A percentile compares a stretch with the other conserved stretches of the same genome.
phyloP scores from a whole-genome alignment of 106 monocot species.

The Amphibolis antarctica region DNA sequence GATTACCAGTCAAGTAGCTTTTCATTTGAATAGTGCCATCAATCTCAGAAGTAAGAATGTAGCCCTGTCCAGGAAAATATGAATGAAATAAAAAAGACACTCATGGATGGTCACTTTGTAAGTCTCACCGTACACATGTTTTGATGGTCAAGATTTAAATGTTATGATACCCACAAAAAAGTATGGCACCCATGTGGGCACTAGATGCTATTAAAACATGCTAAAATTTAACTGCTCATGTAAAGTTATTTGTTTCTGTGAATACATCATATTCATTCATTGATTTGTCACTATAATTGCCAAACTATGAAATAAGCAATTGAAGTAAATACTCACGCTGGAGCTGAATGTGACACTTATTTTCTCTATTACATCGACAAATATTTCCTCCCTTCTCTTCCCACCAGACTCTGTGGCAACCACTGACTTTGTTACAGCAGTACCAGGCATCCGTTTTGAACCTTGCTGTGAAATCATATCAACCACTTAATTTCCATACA shows the following conservation, averaged over 20 bases:
- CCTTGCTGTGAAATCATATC: conserved; percentile 56
- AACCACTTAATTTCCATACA: not conserved
- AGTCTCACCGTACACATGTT: no score
- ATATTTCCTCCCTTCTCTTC: conserved; percentile 94
- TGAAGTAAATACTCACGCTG: conserved; percentile 52
- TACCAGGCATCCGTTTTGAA: conserved; percentile 85
- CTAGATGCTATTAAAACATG: no score
- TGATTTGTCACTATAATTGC: no score
- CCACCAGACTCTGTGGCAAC: conserved; percentile 90
- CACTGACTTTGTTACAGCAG: conserved; percentile 98
- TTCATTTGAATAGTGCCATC: conserved; percentile 99
- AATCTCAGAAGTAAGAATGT: conserved; percentile 96
- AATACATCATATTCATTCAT: no score
- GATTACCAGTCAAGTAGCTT: conserved; percentile 93
- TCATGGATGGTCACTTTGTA: no score
- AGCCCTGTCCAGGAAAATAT: conserved; percentile 35
- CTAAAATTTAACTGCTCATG: no score
- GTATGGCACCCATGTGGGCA: no score
- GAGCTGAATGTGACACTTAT: conserved; percentile 99
- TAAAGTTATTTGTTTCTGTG: no score
- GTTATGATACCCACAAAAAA: no score
- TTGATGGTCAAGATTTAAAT: no score
- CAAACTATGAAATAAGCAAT: no score
- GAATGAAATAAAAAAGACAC: no score
- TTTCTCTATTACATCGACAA: conserved; percentile 97